Percentiles rank a stretch among this genome's conserved stretches.
These are phyloP conservation scores for Pseudognaphalium luteoalbum DNA, from an alignment of 129 eudicot species.

Conservation along the genomic window DNA sequence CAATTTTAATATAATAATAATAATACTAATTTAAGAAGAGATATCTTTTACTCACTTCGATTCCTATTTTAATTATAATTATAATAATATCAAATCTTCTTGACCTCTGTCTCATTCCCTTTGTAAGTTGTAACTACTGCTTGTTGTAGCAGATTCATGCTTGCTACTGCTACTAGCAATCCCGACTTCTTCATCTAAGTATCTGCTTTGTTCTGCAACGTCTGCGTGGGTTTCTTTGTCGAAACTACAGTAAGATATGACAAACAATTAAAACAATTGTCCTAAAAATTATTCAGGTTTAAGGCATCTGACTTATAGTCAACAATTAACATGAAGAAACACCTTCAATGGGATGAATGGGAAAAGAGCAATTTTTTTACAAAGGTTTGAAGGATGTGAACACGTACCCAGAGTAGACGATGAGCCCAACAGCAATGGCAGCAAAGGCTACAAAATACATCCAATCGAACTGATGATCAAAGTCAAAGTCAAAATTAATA, in stretches of 20 bases:
- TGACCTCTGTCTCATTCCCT: conserved; percentile 1
- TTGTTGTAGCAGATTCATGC: conserved; percentile 21
- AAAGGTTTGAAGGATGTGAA: conserved; percentile 4
- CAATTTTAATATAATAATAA: too few species aligned
- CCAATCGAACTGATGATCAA: conserved; percentile 76
- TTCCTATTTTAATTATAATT: too few species aligned
- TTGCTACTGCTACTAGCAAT: conserved; percentile 12
- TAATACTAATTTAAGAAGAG: too few species aligned
- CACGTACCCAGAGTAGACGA: conserved; percentile 78
- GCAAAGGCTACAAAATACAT: conserved; percentile 87
- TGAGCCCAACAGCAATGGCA: conserved; percentile 72
- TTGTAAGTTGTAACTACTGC: not conserved
- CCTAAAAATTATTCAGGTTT: not conserved
- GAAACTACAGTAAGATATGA: conserved; percentile 40
- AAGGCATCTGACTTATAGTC: not conserved
- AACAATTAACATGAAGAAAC: not conserved
- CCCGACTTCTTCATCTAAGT: conserved; percentile 57
- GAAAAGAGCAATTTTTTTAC: not conserved
- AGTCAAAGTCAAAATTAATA: conserved; percentile 18
- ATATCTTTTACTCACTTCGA: too few species aligned
- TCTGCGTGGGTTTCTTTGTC: conserved; percentile 50
- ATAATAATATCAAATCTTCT: conserved; percentile 25
- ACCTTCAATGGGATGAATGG: not conserved
- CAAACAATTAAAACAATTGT: not conserved
- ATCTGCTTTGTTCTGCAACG: conserved; percentile 47